phyloP scores from a whole-genome alignment of 441 rosid genomes.

The Euphorbia schlechtendalii region DNA sequence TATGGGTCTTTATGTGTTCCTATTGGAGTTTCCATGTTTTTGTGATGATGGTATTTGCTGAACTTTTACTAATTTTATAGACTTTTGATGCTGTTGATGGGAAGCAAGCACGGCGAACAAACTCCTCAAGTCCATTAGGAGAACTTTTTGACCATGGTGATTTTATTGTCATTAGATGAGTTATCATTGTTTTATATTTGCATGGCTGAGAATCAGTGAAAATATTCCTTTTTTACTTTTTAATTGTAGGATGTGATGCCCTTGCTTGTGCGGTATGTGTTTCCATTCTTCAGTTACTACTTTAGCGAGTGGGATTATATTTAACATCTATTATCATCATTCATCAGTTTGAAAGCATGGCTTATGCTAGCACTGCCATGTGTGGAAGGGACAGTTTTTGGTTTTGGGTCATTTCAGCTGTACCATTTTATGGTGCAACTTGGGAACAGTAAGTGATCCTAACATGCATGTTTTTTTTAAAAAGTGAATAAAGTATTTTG shows the following conservation, averaged over 20 bases:
- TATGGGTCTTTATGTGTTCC: constrained; percentile 21
- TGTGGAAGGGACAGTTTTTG: constrained; percentile 84
- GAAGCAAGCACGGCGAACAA: constrained; percentile 96
- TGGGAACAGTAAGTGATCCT: constrained; percentile 85
- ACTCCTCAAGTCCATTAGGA: constrained; percentile 88
- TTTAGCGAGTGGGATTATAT: constrained; percentile 10
- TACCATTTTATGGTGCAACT: constrained; percentile 89
- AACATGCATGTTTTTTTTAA: constrained; percentile 7
- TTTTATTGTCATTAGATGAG: constrained; percentile 15
- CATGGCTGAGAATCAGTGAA: constrained; percentile 20
- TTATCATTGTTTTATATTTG: constrained; percentile 11
- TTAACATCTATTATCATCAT: constrained; percentile 14
- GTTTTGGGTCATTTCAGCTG: constrained; percentile 94
- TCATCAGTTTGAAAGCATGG: constrained; percentile 76
- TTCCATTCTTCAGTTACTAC: constrained; percentile 15
- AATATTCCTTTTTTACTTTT: constrained; percentile 9
- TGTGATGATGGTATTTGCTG: constrained; percentile 12
- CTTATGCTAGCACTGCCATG: constrained; percentile 93
- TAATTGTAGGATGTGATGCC: constrained; percentile 86
- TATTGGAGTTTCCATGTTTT: background rate
- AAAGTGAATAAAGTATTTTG: background rate
- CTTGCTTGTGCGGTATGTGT: constrained; percentile 92
- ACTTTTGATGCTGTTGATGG: constrained; percentile 99
- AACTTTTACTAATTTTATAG: constrained; percentile 26
- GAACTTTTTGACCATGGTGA: constrained; percentile 98